These are phyloP conservation scores for Nitzschia putrida DNA, from an alignment of 108 stramenopile genomes.

Conservation along the genomic window DNA sequence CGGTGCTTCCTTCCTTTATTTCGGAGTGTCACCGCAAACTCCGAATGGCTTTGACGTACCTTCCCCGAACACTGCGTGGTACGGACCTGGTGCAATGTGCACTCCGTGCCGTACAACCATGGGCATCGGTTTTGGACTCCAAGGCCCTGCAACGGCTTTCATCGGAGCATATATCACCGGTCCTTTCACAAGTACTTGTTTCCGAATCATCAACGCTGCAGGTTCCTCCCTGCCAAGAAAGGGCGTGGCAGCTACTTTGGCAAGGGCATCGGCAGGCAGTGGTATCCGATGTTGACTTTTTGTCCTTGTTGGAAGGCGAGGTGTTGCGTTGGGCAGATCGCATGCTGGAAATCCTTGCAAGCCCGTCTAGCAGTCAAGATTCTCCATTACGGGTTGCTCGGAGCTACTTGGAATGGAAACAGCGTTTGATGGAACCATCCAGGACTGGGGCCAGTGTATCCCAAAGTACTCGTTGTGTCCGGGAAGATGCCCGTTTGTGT, in stretches of 20 bases:
- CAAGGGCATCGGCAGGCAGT: constrained; percentile 47
- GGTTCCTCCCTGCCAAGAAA: constrained; percentile 21
- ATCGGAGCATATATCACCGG: constrained; percentile 46
- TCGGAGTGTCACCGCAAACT: constrained; percentile 66
- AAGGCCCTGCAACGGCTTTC: constrained; percentile 49
- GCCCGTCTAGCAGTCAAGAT: constrained; percentile 10
- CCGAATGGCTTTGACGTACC: constrained; percentile 47
- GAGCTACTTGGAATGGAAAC: constrained; percentile 63
- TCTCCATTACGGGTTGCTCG: constrained; percentile 11
- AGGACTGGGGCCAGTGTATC: not conserved
- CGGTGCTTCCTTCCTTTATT: constrained; percentile 51
- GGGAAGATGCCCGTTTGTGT: constrained; percentile 59
- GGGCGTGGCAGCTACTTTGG: constrained; percentile 32
- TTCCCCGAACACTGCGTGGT: constrained; percentile 32
- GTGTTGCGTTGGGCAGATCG: constrained; percentile 54
- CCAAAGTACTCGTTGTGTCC: constrained; percentile 33
- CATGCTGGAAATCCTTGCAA: constrained; percentile 24
- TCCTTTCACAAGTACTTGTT: constrained; percentile 51
- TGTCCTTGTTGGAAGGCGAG: constrained; percentile 77
- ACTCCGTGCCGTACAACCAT: constrained; percentile 43
- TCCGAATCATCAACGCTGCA: not conserved
- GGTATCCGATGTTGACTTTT: constrained; percentile 60
- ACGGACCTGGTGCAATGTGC: no score
- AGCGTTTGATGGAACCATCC: constrained; percentile 26
- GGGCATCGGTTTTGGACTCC: constrained; percentile 53